Percentiles rank a stretch among this genome's conserved stretches.
Evolutionary conservation across 306 rosid species (phyloP).

Genomic region (Arachis stenosperma): DNA sequence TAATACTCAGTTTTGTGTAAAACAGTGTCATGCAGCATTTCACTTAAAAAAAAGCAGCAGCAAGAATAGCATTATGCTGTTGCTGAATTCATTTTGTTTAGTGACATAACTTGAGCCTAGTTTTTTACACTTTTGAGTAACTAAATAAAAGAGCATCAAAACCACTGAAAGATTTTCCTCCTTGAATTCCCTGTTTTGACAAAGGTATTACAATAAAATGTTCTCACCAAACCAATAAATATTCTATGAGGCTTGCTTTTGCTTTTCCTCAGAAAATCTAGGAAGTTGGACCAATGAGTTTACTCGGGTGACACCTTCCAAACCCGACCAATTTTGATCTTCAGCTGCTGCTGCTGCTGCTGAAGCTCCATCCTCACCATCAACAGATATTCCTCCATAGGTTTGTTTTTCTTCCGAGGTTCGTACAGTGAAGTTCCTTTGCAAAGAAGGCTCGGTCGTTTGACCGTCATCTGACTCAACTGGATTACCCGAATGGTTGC

Average conservation of each 20-base stretch:
- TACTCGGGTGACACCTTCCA: conserved; percentile 94
- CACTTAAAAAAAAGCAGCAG: neutral
- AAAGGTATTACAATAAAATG: conserved; percentile 43
- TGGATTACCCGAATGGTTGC: conserved; percentile 68
- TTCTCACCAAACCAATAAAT: conserved; percentile 39
- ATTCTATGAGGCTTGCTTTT: conserved; percentile 49
- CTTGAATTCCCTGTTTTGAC: conserved; percentile 41
- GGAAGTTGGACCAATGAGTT: conserved; percentile 99
- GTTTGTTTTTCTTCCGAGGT: conserved; percentile 60
- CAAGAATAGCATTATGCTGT: neutral
- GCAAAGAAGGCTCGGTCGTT: conserved; percentile 78
- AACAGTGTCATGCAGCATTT: neutral
- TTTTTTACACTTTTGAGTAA: conserved; percentile 29
- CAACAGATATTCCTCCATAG: conserved; percentile 45
- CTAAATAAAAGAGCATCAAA: neutral
- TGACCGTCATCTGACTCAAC: conserved; percentile 79
- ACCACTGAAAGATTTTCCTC: conserved; percentile 44
- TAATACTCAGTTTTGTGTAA: too few relatives aligned
- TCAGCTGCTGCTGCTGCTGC: conserved; percentile 54
- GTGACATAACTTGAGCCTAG: conserved; percentile 21
- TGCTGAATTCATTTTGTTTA: conserved; percentile 8
- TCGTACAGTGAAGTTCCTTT: conserved; percentile 75
- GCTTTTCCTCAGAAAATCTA: conserved; percentile 80
- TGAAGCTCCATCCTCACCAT: conserved; percentile 51
- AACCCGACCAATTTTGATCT: conserved; percentile 84